A percentile compares a stretch with the other conserved stretches of the same genome.
These are phyloP conservation scores for Cytospora paraplurivora DNA, from an alignment of 2,329 filamentous ascomycete species.

Conservation along the genomic window DNA sequence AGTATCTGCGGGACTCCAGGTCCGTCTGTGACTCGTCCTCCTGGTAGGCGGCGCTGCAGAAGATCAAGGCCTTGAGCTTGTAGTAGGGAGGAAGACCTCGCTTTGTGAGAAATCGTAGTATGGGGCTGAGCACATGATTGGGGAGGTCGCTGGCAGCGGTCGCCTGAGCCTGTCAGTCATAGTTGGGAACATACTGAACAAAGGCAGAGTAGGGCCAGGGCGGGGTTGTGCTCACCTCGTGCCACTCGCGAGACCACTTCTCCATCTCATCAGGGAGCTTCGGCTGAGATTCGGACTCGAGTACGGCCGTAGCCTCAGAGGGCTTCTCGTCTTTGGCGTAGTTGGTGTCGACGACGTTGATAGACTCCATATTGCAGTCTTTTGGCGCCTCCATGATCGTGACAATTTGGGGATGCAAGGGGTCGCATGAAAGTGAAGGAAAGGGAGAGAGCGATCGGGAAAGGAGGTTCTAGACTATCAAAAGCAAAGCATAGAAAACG, in stretches of 20 bases:
- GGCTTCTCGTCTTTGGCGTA: neutral
- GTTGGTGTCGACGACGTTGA: neutral
- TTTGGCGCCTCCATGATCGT: neutral
- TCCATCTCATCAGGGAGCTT: conserved; percentile 10
- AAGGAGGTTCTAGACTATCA: neutral
- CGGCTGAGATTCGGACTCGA: neutral
- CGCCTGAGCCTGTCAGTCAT: neutral
- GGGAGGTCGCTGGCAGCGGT: neutral
- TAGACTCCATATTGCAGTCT: neutral
- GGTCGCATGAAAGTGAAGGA: neutral
- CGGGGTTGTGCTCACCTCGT: neutral
- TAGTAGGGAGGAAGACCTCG: conserved; percentile 10
- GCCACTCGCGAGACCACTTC: conserved; percentile 2
- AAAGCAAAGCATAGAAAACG: neutral
- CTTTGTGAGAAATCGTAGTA: conserved; percentile 7
- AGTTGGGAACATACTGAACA: neutral
- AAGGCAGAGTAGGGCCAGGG: neutral
- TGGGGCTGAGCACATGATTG: neutral
- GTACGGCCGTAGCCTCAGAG: neutral
- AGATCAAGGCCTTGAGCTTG: conserved; percentile 12
- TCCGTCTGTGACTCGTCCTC: neutral
- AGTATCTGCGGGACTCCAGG: conserved; percentile 1
- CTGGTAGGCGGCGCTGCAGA: conserved; percentile 9
- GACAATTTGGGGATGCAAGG: neutral
- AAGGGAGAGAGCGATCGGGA: neutral